These are phyloP conservation scores for Hibiscus trionum DNA, from an alignment of 345 rosid species.

Conservation along the genomic window DNA sequence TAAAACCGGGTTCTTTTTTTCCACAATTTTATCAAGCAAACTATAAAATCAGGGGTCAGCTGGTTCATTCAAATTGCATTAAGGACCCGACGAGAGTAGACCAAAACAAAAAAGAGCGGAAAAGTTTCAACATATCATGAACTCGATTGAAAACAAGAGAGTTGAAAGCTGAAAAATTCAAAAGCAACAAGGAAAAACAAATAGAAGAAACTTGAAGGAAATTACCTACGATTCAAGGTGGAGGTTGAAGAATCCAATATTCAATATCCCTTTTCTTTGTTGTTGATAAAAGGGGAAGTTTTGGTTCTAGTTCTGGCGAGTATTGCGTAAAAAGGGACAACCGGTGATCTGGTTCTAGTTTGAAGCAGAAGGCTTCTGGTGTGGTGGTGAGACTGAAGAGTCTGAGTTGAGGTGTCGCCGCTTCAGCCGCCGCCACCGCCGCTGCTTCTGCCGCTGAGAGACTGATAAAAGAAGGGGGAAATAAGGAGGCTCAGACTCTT, in stretches of 20 bases:
- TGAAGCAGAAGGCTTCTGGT: neutral
- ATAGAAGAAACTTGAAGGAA: neutral
- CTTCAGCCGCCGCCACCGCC: neutral
- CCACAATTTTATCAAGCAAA: no score
- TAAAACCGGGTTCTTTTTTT: no score
- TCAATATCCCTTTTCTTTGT: neutral
- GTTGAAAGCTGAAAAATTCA: neutral
- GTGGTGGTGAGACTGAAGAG: neutral
- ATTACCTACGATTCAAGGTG: neutral
- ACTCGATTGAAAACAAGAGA: neutral
- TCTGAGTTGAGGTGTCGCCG: neutral
- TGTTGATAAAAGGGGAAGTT: neutral
- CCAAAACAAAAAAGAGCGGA: no score
- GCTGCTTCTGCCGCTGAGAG: no score
- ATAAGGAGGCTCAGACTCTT: no score
- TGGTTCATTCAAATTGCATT: no score
- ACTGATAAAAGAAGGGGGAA: no score
- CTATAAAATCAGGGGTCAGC: no score
- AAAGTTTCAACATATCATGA: neutral
- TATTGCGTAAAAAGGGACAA: neutral
- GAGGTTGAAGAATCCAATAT: neutral
- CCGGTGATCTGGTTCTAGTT: neutral
- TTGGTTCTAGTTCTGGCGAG: neutral
- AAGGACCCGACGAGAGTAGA: no score
- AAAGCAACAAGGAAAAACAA: neutral